These are phyloP conservation scores for Cardiospermum halicacabum DNA, from an alignment of 345 rosid genomes.

Conservation along the genomic window DNA sequence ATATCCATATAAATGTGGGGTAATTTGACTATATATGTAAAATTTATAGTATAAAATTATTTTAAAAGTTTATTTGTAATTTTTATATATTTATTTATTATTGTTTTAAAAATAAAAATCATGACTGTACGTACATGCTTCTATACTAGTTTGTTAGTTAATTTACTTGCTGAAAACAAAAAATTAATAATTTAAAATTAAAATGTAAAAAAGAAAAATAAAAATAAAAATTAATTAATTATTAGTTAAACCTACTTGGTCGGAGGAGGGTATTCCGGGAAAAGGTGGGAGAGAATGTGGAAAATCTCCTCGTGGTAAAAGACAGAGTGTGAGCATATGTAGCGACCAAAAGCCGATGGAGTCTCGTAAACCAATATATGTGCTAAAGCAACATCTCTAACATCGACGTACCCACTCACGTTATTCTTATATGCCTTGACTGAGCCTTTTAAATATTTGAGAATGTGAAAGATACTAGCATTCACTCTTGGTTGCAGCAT, in stretches of 20 bases:
- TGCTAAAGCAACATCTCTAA: conserved; percentile 77
- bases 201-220: no score
- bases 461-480: conserved; percentile 81
- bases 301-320: conserved; percentile 97
- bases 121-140: no score
- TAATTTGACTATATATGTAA: no score
- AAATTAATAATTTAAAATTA: no score
- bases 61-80: no score
- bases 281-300: conserved; percentile 77
- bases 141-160: no score
- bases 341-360: conserved; percentile 88
- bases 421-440: conserved; percentile 90
- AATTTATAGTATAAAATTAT: no score
- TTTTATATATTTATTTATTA: no score
- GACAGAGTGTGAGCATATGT: conserved; percentile 74
- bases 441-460: conserved; percentile 88
- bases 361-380: conserved; percentile 78
- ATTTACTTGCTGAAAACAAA: no score
- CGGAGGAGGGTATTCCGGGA: conserved; percentile 89
- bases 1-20: no score
- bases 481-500: conserved; percentile 69
- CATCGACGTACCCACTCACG: conserved; percentile 85
- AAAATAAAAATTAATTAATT: no score
- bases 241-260: conserved; percentile 96
- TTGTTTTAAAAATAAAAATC: no score